A percentile compares a stretch with the other conserved stretches of the same genome.
These are phyloP conservation scores for Penicillium sp. DNA, from an alignment of 2,329 filamentous ascomycete species.

Conservation along the genomic window DNA sequence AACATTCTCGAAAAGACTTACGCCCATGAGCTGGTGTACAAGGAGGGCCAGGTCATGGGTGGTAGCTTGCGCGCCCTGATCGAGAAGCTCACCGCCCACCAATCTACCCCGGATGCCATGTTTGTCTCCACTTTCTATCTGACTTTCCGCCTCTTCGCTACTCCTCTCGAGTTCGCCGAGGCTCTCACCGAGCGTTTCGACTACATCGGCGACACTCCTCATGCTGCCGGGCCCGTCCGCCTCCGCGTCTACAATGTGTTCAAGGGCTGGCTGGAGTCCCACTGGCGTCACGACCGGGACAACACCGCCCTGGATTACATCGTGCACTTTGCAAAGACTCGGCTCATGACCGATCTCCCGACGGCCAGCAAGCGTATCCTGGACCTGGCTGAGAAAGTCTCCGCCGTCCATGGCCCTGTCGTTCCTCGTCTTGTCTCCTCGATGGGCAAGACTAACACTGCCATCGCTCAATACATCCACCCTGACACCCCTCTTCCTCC, in stretches of 20 bases:
- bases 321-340: constrained; percentile 68
- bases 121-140: constrained; percentile 95
- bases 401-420: constrained; percentile 63
- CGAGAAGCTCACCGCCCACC: constrained; percentile 88
- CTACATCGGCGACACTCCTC: constrained; percentile 73
- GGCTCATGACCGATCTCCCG: constrained; percentile 63
- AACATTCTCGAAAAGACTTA: constrained; percentile 87
- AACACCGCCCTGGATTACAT: constrained; percentile 69
- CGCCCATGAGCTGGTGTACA: constrained; percentile 87
- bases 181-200: constrained; percentile 87
- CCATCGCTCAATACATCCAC: constrained; percentile 63
- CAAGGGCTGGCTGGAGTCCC: constrained; percentile 94
- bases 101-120: constrained; percentile 82
- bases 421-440: constrained; percentile 79
- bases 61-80: constrained; percentile 84
- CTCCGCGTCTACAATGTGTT: constrained; percentile 92
- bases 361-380: constrained; percentile 72
- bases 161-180: constrained; percentile 69
- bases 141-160: constrained; percentile 89
- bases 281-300: constrained; percentile 83
- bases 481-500: constrained; percentile 66
- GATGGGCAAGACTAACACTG: constrained; percentile 79
- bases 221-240: constrained; percentile 72
- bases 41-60: constrained; percentile 89
- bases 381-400: constrained; percentile 74